These are phyloP conservation scores for Pythium biforme DNA, from an alignment of 352 stramenopile species.

Conservation along the genomic window DNA sequence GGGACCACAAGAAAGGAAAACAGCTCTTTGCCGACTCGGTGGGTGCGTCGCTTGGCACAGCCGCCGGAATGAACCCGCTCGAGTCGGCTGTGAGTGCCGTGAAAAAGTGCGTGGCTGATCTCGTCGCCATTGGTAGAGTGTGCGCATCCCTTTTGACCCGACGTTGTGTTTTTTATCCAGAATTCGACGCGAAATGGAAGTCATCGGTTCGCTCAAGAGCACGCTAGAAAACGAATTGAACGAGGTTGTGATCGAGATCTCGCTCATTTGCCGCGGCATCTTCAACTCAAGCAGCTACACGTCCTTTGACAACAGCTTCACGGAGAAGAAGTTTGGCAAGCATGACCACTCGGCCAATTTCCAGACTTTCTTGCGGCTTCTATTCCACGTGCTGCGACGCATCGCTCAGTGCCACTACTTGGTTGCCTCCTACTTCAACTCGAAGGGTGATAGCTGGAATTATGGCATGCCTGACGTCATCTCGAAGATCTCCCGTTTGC, in stretches of 20 bases:
- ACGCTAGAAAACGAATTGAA: conserved; percentile 66
- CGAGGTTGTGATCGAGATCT: conserved; percentile 58
- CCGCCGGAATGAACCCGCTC: conserved; percentile 35
- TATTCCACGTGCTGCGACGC: conserved; percentile 64
- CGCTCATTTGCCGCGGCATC: conserved; percentile 64
- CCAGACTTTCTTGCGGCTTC: conserved; percentile 59
- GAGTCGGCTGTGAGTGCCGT: conserved; percentile 55
- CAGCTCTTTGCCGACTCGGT: conserved; percentile 24
- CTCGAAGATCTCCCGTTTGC: conserved; percentile 56
- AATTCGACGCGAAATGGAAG: conserved; percentile 72
- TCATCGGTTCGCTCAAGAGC: conserved; percentile 70
- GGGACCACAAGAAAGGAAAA: conserved; percentile 25
- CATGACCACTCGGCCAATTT: conserved; percentile 70
- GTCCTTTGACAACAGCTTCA: conserved; percentile 77
- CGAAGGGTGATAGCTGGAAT: conserved; percentile 56
- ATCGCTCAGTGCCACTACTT: conserved; percentile 71
- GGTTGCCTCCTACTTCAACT: conserved; percentile 60
- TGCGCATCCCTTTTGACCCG: background rate
- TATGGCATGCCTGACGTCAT: conserved; percentile 70
- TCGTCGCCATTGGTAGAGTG: background rate
- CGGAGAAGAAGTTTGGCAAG: conserved; percentile 64
- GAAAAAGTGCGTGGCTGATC: conserved; percentile 45
- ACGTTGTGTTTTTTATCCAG: conserved; percentile 22
- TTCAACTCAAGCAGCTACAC: conserved; percentile 76
- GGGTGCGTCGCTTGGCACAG: background rate